Conservation (phyloP, 495 filamentous ascomycete species). For the Daldinia caldariorum region DNA sequence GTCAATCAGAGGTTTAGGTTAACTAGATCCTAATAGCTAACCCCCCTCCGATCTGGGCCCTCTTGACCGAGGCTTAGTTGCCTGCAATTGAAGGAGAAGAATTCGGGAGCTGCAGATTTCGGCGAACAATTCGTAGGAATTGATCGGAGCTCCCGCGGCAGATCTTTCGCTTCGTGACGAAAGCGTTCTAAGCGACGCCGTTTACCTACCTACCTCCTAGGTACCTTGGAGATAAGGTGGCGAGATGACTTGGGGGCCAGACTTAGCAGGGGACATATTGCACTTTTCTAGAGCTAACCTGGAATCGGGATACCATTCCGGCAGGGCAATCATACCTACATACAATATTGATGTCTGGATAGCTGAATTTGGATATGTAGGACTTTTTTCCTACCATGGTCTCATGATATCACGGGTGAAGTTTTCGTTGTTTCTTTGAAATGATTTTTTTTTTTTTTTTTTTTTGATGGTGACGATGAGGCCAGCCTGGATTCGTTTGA, state of each 20-base stretch:
- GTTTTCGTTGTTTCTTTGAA: background rate
- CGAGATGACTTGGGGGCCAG: slow-evolving; percentile 31
- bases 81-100: slow-evolving; percentile 1
- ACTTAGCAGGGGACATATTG: slow-evolving; percentile 14
- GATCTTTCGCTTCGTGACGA: slow-evolving; percentile 17
- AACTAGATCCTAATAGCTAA: too few species aligned
- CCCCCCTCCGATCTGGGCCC: background rate
- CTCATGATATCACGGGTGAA: background rate
- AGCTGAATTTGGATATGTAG: background rate
- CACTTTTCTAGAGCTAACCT: slow-evolving; percentile 14
- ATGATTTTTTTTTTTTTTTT: background rate
- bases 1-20: too few species aligned
- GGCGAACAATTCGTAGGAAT: slow-evolving; percentile 1
- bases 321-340: slow-evolving; percentile 9
- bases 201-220: too few species aligned
- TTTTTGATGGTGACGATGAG: background rate
- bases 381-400: background rate
- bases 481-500: background rate
- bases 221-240: slow-evolving; percentile 3
- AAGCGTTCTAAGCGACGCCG: slow-evolving; percentile 7
- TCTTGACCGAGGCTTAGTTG: slow-evolving; percentile 11
- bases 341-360: slow-evolving; percentile 5
- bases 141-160: background rate
- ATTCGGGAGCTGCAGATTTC: background rate
- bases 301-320: slow-evolving; percentile 7